Percentiles rank a stretch among this genome's conserved stretches.
These are phyloP conservation scores for Botryosphaeria dothidea DNA, from an alignment of 2,329 filamentous ascomycete species.

Conservation along the genomic window DNA sequence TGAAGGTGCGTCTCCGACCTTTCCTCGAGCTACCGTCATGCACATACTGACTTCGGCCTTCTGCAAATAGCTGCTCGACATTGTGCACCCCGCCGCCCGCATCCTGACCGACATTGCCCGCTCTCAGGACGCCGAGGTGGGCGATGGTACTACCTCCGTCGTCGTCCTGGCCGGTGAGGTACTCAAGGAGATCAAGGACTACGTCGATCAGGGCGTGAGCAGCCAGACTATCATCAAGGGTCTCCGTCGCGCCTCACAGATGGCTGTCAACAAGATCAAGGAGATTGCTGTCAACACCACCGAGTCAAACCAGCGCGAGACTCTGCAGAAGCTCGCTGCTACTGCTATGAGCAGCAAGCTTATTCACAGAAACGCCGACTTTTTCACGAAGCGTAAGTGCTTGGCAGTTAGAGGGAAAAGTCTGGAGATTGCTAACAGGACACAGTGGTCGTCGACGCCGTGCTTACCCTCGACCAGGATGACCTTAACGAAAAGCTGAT, in stretches of 20 bases:
- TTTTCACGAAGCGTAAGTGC: conserved; percentile 90
- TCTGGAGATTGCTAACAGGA: background rate
- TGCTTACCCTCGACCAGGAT: conserved; percentile 91
- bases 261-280: conserved; percentile 99
- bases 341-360: conserved; percentile 99
- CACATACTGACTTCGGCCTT: background rate
- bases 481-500: conserved; percentile 98
- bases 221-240: conserved; percentile 98
- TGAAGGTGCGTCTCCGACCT: conserved; percentile 69
- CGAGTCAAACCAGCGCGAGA: conserved; percentile 83
- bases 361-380: conserved; percentile 93
- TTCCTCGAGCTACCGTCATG: conserved; percentile 12
- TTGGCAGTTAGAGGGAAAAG: background rate
- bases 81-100: conserved; percentile 94
- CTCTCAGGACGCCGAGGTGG: conserved; percentile 98
- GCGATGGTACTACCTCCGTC: conserved; percentile 95
- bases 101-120: conserved; percentile 98
- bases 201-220: conserved; percentile 95
- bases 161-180: conserved; percentile 98
- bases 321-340: conserved; percentile 81
- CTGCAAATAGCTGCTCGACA: conserved; percentile 81
- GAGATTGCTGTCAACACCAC: conserved; percentile 89
- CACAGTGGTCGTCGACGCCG: conserved; percentile 94
- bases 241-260: conserved; percentile 77
- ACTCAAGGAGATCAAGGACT: conserved; percentile 92